Conservation (phyloP, 192 early-diverging fungal genomes). For the Umbelopsis ramanniana region DNA sequence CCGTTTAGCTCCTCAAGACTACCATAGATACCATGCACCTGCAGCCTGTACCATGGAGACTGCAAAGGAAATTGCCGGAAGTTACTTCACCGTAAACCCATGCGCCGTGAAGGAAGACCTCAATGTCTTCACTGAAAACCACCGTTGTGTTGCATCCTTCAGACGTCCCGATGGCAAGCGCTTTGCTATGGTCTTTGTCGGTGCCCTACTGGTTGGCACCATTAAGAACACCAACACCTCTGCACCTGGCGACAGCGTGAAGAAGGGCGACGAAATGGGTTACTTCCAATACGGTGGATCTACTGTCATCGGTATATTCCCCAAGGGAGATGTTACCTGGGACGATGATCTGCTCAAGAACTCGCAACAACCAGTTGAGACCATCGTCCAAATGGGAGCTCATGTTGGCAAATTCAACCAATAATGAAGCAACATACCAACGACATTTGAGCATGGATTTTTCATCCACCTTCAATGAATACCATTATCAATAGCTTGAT, state of each 20-base stretch:
- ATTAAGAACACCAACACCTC: conserved; percentile 58
- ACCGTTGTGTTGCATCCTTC: conserved; percentile 57
- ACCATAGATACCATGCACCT: conserved; percentile 75
- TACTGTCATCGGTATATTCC: conserved; percentile 70
- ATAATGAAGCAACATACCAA: not conserved
- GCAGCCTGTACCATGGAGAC: conserved; percentile 55
- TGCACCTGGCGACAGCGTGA: conserved; percentile 45
- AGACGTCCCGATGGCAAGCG: conserved; percentile 47
- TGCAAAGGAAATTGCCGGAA: conserved; percentile 53
- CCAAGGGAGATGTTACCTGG: conserved; percentile 61
- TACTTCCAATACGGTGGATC: conserved; percentile 82
- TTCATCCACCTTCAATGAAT: not conserved
- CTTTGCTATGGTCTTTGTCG: conserved; percentile 66
- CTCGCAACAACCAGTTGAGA: conserved; percentile 61
- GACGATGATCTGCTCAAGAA: conserved; percentile 66
- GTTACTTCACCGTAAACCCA: conserved; percentile 77
- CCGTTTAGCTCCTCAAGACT: conserved; percentile 83
- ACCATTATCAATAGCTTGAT: not conserved
- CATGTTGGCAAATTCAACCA: conserved; percentile 36
- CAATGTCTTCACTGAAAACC: conserved; percentile 79
- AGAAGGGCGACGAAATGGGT: conserved; percentile 74
- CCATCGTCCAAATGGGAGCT: conserved; percentile 53
- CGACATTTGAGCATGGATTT: not conserved
- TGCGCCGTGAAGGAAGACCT: conserved; percentile 66
- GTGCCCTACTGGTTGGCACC: conserved; percentile 75